Base-by-base conservation (phyloP, 2,329 filamentous ascomycete species). In the Cordyceps fumosorosea region DNA sequence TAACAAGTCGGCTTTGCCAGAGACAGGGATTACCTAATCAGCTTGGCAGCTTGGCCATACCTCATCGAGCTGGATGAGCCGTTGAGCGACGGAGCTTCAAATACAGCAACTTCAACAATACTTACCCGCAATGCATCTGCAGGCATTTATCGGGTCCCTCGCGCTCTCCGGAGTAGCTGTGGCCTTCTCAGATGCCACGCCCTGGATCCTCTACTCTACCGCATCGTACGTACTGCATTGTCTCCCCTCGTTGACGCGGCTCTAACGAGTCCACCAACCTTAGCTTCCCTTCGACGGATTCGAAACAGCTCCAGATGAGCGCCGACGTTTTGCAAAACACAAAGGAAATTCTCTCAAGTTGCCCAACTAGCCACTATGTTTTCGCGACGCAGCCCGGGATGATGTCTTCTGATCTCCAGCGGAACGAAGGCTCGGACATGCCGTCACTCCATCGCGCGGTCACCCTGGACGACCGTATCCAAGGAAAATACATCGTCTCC, bases 201-300 rank as follows among this genome's bases (percentile, higher is more conserved):
- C 95, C 20, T 95, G 96, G 75, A 84, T 96, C 72, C 78, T 97
- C 67, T 88, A 96, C 74, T 97, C 93, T 37, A 93, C 89, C 52
- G 84, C 89, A 65, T 80, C 87, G 93, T 96, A 87, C 70, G 88
- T 71, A 60, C 64, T 60, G 65, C 62, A 62, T 63, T 61, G 50
- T 14, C 37, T 22, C 44, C 40, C 52, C 44, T 55, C 51, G 11
- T 47, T 48, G 40, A 40, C 48, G 42, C 55, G 26, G 32, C 44
- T 44, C 32, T 48, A 56, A 53, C 18, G 10, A 40, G 47, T 34
- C 11, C 32, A 34, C 57, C 40, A 29, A 44, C 57, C 40, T n/a
- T 63, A 71, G 67, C 67, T 67, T 72, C 57, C 65, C 75, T 61
- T 67, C 68, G 50, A 63, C 71, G 24, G 70, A 70, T 63, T 62